phyloP scores from a whole-genome alignment of 441 rosid species.

The Pelargonium citronellum region DNA sequence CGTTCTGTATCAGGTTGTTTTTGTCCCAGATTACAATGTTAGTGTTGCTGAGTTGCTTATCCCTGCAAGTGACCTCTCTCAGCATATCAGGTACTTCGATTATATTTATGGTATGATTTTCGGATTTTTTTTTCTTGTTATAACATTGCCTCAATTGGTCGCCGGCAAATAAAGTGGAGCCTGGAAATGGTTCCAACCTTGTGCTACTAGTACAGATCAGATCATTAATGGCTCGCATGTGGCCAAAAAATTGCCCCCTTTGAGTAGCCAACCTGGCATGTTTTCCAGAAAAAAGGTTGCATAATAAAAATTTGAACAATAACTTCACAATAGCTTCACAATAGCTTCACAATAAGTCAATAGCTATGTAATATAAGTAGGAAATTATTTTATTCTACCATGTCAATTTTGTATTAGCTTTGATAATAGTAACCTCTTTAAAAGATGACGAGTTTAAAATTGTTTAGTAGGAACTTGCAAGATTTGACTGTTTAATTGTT shows the following conservation, averaged over 20 bases:
- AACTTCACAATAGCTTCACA: too few species aligned
- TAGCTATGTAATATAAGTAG: neutral
- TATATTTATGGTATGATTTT: constrained; percentile 4
- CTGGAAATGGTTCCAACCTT: constrained; percentile 1
- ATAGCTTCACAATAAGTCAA: too few species aligned
- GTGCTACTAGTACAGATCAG: neutral
- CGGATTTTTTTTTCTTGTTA: neutral
- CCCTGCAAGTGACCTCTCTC: constrained; percentile 96
- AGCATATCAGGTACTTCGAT: constrained; percentile 67
- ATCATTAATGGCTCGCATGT: neutral
- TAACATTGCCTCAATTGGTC: neutral
- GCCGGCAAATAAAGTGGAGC: constrained; percentile 10
- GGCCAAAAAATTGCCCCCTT: neutral
- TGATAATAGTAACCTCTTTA: neutral
- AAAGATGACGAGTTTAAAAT: neutral
- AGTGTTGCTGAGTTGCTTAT: constrained; percentile 93
- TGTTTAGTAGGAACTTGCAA: neutral
- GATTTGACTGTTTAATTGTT: neutral
- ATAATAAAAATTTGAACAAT: too few species aligned
- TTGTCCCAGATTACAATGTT: constrained; percentile 93
- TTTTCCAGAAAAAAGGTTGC: too few species aligned
- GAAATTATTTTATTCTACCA: neutral
- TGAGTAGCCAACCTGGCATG: neutral
- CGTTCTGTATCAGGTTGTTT: constrained; percentile 50
- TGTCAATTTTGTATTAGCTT: neutral